These are phyloP conservation scores for Aspergillus puulaauensis DNA, from an alignment of 2,329 filamentous ascomycete species.

Conservation along the genomic window DNA sequence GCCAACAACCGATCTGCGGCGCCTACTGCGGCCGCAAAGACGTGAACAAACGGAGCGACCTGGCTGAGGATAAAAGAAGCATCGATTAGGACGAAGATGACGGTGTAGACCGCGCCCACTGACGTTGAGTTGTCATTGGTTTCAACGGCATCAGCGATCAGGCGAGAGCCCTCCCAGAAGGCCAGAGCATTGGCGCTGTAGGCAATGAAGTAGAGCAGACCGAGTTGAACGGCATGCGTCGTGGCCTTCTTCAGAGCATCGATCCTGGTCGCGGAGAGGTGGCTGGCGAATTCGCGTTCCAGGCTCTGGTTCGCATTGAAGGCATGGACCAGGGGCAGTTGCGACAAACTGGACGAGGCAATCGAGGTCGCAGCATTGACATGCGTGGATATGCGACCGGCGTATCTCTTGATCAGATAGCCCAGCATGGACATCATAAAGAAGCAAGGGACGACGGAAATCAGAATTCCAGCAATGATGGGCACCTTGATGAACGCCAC, in stretches of 20 bases:
- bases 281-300: conserved; percentile 57
- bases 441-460: conserved; percentile 63
- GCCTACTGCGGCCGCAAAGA: conserved; percentile 50
- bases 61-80: conserved; percentile 40
- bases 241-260: conserved; percentile 59
- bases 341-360: conserved; percentile 36
- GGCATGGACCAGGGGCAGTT: conserved; percentile 63
- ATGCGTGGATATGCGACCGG: conserved; percentile 39
- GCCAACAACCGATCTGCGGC: conserved; percentile 58
- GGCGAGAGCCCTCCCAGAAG: conserved; percentile 65
- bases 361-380: conserved; percentile 35
- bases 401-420: conserved; percentile 52
- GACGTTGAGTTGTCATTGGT: conserved; percentile 19
- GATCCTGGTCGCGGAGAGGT: conserved; percentile 50
- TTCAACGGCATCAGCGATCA: conserved; percentile 44
- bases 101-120: conserved; percentile 37
- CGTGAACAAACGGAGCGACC: conserved; percentile 41
- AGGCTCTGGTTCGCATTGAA: conserved; percentile 61
- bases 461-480: conserved; percentile 62
- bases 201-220: conserved; percentile 65
- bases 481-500: conserved; percentile 66
- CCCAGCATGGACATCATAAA: conserved; percentile 58
- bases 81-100: conserved; percentile 40
- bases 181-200: conserved; percentile 66
- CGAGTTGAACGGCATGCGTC: conserved; percentile 57